Base-by-base conservation (phyloP, 2,329 filamentous ascomycete genomes). In the Neoascochyta sp. region DNA sequence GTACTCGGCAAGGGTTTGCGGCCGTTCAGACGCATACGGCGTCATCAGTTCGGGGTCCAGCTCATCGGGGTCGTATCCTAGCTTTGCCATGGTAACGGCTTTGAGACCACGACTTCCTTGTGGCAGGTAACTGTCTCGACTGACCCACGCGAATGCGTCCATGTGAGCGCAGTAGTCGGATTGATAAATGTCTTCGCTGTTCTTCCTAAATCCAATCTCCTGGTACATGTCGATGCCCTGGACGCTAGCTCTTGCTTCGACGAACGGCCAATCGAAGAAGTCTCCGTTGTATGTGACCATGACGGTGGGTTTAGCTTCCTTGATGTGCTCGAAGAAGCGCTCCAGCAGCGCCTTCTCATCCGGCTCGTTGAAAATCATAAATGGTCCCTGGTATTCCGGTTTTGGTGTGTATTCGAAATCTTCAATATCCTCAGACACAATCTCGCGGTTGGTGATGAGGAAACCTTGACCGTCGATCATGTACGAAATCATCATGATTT, bases 211-310 rank as follows among this genome's bases (percentile, higher is more conserved):
- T 4, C 92, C 92, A 52, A 95, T 98, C 62, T 98, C 93, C 42
- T 83, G 85, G 65, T 98, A 98, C 92, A 98, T 96, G 64, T 98
- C 92, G 59, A 98, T 95, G 16, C 93, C 92, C 49, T 93, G 83
- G 45, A 95, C 77, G 57, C 88, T 93, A 16, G 93, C 87, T 67
- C 92, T 76, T 24, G 92, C 80, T 68, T 98, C 92, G 14, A 98
- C 88, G 57, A 93, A 98, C 0, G 92, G 90, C 92, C 92, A 98
- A 81, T 98, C 92, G 80, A 98, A 98, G 63, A 98, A 98, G 70
- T 98, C 92, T 69, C 92, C 92, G 86, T 98, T 98, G 74, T 98
- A 98, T n/a, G 92, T 98, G 19, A 93, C 90, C 61, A 98, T 98
- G 34, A 98, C 90, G 0, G 89, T 96, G 1, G 92, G 92, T 37